These are phyloP conservation scores for Nannochloris sp. DNA, from an alignment of 139 green algal genomes.

Conservation along the genomic window DNA sequence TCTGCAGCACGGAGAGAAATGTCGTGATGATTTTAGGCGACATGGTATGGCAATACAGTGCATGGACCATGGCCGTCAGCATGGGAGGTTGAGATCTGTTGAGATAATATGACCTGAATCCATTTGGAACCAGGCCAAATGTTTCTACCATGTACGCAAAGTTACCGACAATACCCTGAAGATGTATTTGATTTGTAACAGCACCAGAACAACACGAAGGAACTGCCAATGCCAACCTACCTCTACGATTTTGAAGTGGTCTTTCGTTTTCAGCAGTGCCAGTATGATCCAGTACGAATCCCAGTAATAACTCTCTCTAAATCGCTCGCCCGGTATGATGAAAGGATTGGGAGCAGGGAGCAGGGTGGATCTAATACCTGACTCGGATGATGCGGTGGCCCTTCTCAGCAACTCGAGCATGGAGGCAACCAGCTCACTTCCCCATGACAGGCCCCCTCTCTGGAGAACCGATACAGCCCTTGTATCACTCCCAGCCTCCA, in stretches of 20 bases:
- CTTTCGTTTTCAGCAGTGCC: constrained; percentile 64
- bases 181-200: background rate
- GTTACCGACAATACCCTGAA: constrained; percentile 47
- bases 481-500: background rate
- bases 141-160: constrained; percentile 53
- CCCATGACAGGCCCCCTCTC: too few species aligned
- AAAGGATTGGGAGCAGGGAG: constrained; percentile 63
- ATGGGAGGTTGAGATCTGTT: constrained; percentile 87
- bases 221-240: background rate
- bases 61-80: constrained; percentile 43
- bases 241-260: constrained; percentile 16
- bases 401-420: too few species aligned
- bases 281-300: constrained; percentile 76
- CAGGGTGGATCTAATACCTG: constrained; percentile 31
- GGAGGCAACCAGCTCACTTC: too few species aligned
- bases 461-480: too few species aligned
- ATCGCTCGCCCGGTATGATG: constrained; percentile 73
- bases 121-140: constrained; percentile 86
- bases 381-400: too few species aligned
- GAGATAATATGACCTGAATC: constrained; percentile 81
- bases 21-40: constrained; percentile 29
- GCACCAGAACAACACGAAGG: background rate
- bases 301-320: constrained; percentile 86
- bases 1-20: constrained; percentile 52
- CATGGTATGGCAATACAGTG: constrained; percentile 28